Conservation (phyloP, 768 basidiomycete genomes). For the Leccinum variicolor region DNA sequence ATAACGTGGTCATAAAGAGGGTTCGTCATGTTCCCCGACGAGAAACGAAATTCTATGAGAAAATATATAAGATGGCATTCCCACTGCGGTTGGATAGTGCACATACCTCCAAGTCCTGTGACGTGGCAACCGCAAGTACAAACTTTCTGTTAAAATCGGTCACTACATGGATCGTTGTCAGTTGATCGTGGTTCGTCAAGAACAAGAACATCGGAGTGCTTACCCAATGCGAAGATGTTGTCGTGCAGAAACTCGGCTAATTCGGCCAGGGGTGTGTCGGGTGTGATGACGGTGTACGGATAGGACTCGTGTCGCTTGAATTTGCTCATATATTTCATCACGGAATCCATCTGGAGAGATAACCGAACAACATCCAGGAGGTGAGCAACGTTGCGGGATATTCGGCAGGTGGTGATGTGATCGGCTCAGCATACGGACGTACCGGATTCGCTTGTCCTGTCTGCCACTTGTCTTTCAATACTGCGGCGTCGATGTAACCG, state of each 20-base stretch:
- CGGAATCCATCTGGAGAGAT: constrained; percentile 58
- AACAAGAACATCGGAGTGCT: constrained; percentile 12
- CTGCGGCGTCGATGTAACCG: constrained; percentile 80
- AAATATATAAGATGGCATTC: background rate
- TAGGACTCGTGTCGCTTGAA: constrained; percentile 64
- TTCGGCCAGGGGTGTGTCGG: constrained; percentile 71
- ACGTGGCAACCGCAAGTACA: constrained; percentile 76
- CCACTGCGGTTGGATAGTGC: background rate
- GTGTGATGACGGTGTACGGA: constrained; percentile 79
- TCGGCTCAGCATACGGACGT: constrained; percentile 25
- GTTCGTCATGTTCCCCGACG: constrained; percentile 23
- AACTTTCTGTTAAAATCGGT: constrained; percentile 82
- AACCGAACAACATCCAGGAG: background rate
- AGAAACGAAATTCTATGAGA: constrained; percentile 27
- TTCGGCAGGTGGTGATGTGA: background rate
- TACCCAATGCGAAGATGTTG: constrained; percentile 77
- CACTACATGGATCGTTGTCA: constrained; percentile 43
- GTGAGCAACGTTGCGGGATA: background rate
- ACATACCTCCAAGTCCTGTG: constrained; percentile 60
- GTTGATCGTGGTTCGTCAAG: background rate
- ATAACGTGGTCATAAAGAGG: background rate
- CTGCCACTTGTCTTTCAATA: constrained; percentile 77
- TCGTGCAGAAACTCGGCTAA: constrained; percentile 74
- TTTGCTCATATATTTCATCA: constrained; percentile 65
- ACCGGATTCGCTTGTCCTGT: constrained; percentile 69